Evolutionary conservation across 495 filamentous ascomycete genomes (phyloP).

Genomic region (Daldinia childiae): DNA sequence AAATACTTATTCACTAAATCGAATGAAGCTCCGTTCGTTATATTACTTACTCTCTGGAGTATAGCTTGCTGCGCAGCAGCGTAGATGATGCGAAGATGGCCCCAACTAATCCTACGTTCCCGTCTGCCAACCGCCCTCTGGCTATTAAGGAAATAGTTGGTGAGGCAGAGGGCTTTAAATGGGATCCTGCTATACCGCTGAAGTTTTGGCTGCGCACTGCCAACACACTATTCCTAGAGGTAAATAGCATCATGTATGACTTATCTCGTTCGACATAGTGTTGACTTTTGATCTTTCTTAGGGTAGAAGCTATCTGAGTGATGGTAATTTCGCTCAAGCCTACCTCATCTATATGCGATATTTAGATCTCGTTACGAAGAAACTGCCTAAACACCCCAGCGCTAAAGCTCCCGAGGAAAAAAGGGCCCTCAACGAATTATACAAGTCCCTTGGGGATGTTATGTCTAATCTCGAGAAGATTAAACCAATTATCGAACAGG

Average conservation of each 20-base stretch:
- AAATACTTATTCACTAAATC: constrained; percentile 3
- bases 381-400: constrained; percentile 70
- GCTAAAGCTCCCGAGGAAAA: constrained; percentile 62
- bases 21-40: constrained; percentile 19
- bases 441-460: constrained; percentile 42
- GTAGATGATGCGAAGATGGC: constrained; percentile 31
- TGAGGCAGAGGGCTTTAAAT: constrained; percentile 79
- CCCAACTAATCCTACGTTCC: constrained; percentile 1
- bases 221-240: constrained; percentile 80
- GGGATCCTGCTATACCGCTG: constrained; percentile 75
- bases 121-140: constrained; percentile 60
- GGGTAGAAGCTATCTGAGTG: constrained; percentile 76
- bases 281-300: constrained; percentile 27
- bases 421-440: constrained; percentile 33
- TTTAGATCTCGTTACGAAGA: constrained; percentile 71
- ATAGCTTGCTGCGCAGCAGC: constrained; percentile 10
- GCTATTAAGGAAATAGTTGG: constrained; percentile 76
- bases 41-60: neutral
- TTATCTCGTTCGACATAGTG: constrained; percentile 3
- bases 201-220: constrained; percentile 86
- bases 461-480: constrained; percentile 67
- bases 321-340: constrained; percentile 85
- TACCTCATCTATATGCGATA: constrained; percentile 89
- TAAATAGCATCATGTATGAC: constrained; percentile 44
- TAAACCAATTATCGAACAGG: constrained; percentile 52